Base-by-base conservation (phyloP, 768 basidiomycete species). In the Pleurotus citrinopileatus region DNA sequence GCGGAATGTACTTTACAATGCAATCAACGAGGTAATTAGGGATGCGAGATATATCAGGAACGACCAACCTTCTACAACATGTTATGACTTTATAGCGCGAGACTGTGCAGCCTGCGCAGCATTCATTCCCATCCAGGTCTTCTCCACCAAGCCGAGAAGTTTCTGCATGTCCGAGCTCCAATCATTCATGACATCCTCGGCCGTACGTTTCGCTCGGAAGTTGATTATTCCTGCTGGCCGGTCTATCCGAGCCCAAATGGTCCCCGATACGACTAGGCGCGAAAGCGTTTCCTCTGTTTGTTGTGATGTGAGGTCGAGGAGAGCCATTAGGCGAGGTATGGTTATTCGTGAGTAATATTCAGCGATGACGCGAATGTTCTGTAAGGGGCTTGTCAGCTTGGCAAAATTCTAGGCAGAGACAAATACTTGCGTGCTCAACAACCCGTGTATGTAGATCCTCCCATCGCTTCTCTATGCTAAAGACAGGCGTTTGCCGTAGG, bases 61-160 rank as follows among this genome's bases (percentile, higher is more conserved):
- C 29, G 29, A 6, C 13, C n/a, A n/a, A n/a, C n/a, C n/a, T n/a
- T n/a, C n/a, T 34, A 34, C 9, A 19, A 36, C 23, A 20, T 23
- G 57, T 56, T 62, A 71, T 52, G 72, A 62, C 58, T 77, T 79
- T 57, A 74, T 59, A 28, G 59, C 73, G 56, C 84, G 77, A 46
- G 88, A 83, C 60, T 90, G 88, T 19, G 91, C 91, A 43, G 91
- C 91, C 66, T 90, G 82, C 9, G 91, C 91, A 28, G 91, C 91
- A 60, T 93, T 93, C 81, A 94, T 87, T 32, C 88, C 89, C 91
- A 94, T 94, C 91, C 95, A 97, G n/a, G 93, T 94, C 82, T 98
- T 98, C 74, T 99, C 97, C 12, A 94, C 91, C 37, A 97, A 71
- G 15, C 89, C 82, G 56, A 99, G 77, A 63, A 99, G 73, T 72